phyloP scores from a whole-genome alignment of 257 asterid species.

The Solanum infundibuliforme region DNA sequence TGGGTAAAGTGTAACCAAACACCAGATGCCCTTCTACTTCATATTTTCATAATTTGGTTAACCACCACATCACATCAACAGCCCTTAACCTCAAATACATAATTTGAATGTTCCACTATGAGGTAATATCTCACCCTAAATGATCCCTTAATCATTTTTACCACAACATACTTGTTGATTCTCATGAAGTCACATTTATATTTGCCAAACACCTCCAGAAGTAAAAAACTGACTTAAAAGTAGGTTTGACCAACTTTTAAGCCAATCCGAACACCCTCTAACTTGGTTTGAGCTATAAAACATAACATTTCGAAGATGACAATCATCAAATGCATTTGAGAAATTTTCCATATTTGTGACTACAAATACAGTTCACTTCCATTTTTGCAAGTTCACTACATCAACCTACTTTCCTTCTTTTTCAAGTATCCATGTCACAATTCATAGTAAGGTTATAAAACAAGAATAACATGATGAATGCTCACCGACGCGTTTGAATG shows the following conservation, averaged over 20 bases:
- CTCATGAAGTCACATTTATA: not conserved
- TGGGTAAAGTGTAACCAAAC: not conserved
- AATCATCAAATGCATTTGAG: not conserved
- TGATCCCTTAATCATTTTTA: not conserved
- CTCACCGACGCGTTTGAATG: constrained; percentile 83
- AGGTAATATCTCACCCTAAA: not conserved
- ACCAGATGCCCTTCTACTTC: not conserved
- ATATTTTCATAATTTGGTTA: not conserved
- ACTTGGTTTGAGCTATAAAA: not conserved
- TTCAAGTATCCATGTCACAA: not conserved
- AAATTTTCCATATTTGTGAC: not conserved
- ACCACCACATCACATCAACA: not conserved
- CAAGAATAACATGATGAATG: not conserved
- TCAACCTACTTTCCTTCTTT: not conserved
- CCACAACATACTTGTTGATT: not conserved
- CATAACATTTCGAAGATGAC: not conserved
- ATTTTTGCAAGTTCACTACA: not conserved
- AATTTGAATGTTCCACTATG: not conserved
- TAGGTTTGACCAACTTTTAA: too few relatives aligned
- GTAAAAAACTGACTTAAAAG: too few relatives aligned
- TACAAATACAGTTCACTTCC: not conserved
- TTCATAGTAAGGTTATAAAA: not conserved
- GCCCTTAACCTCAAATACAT: not conserved
- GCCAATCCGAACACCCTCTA: too few relatives aligned
- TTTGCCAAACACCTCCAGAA: too few relatives aligned